Evolutionary conservation across 2,329 filamentous ascomycete species (phyloP), one percentile per base, ranked within the genome.

Genomic region (Davidsoniella neocaledoniae): DNA sequence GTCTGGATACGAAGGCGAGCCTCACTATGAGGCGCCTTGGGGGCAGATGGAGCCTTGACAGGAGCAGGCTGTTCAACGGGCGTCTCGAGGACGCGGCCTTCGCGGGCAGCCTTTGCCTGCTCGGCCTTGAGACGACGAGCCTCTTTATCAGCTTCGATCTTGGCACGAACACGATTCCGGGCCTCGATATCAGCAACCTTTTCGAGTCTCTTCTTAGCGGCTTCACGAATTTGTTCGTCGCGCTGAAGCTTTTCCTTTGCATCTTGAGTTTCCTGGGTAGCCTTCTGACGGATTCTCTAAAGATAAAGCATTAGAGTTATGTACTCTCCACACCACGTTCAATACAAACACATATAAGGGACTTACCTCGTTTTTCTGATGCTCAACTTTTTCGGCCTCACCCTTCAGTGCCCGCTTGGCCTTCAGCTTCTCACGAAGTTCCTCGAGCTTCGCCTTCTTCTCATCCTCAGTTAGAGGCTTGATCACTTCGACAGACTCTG

Each of bases 141-240:
- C 57, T 86, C 83, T 70, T 93, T 95, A 68, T 96, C 88, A 12
- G 84, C 88, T 57, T 91, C 88, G 56, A 98, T 94, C 72, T 88
- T 88, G 51, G 86, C 88, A 66, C 87, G 82, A 63, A 95, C 90
- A 36, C 84, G 78, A 65, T 82, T 85, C 71, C 90, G 91, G 9
- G 86, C 90, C 41, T 86, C 86, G 7, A 82, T 64, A 48, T 96
- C 91, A 14, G 83, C 86, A 40, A 76, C 68, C 69, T 95, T 95
- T 68, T 98, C 91, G 59, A 81, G 77, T 49, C 81, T 80, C 70
- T 95, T 95, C 58, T 79, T 77, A 48, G 81, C 81, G 0, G 86
- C 88, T 58, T 94, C 86, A 65, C 95, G 94, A 62, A 95, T 77
- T 62, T 86, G 86, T 67, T 96, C 85, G 63, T 94, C 91, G 59